Base-by-base conservation (phyloP, 2,329 filamentous ascomycete genomes). In the Diaporthe sp. region DNA sequence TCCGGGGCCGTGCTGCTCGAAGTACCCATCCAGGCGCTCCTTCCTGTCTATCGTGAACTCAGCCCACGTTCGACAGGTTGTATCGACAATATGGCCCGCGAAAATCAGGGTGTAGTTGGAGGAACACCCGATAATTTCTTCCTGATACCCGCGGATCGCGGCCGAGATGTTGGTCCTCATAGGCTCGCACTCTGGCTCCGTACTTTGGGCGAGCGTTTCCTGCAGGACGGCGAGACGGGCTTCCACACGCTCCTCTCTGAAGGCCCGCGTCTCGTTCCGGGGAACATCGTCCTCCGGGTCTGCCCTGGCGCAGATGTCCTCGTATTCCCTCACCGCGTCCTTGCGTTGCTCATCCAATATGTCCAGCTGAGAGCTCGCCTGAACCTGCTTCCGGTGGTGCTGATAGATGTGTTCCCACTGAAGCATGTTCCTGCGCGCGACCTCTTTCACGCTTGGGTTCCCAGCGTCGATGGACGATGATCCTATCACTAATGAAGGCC, bases 161-260 rank as follows among this genome's bases (percentile, higher is more conserved):
- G 82, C 84, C 57, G 78, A 77, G 74, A 88, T 86, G 76, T 87
- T 87, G 25, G 79, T 76, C 15, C 74, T 79, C 77, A 87, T 85
- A 2, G 81, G 80, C 25, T 81, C 79, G 66, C 82, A 86, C 15
- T 67, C 70, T 10, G 58, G 61, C 22, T 22, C 60, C 38, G 33
- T 38, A 5, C 54, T 38, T 15, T 69, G 28, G 12, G 33, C 33
- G 17, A 75, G 47, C 8, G 70, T 73, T 47, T 55, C 58, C 35
- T 22, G 25, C 25, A 87, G 77, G 19, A 79, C 25, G 1, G 81
- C 73, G 5, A 86, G 55, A 10, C 85, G 83, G 33, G 81, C 73
- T 9, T 76, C 67, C 17, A 87, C 80, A 35, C 80, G 81, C 8
- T 75, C 77, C 38, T 54, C 72, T 60, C 80, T 81, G 75, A 75